Conservation (phyloP, 1,139 yeast species). For the Torulaspora pretoriensis region DNA sequence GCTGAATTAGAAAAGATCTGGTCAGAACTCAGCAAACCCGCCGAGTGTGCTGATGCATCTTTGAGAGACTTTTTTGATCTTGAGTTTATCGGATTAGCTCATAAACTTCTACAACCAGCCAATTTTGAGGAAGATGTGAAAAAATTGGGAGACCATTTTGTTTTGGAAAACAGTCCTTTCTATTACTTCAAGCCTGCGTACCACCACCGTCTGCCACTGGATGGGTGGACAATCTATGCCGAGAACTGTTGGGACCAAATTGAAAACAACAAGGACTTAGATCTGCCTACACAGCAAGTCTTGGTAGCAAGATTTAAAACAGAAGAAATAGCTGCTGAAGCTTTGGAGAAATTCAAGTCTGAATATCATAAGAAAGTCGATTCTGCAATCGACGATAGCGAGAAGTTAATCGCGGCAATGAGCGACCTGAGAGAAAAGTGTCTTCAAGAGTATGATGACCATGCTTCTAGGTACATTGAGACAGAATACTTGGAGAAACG, state of each 20-base stretch:
- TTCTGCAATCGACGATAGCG: constrained; percentile 34
- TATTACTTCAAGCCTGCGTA: constrained; percentile 63
- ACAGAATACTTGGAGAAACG: constrained; percentile 64
- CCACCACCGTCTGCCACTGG: constrained; percentile 85
- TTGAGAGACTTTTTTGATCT: constrained; percentile 81
- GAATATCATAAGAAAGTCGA: constrained; percentile 23
- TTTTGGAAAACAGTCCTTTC: constrained; percentile 23
- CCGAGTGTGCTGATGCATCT: constrained; percentile 47
- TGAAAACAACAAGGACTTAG: constrained; percentile 86
- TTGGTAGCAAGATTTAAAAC: constrained; percentile 92
- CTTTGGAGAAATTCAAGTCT: constrained; percentile 26
- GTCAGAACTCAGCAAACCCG: constrained; percentile 72
- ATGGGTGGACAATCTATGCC: constrained; percentile 94
- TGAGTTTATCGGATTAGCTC: constrained; percentile 76
- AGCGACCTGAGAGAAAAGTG: constrained; percentile 43
- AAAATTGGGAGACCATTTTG: constrained; percentile 54
- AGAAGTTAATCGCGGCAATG: constrained; percentile 43
- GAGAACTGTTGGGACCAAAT: constrained; percentile 93
- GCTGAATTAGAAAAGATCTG: constrained; percentile 75
- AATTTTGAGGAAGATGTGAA: constrained; percentile 64
- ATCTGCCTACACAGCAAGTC: constrained; percentile 93
- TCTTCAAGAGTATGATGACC: constrained; percentile 53
- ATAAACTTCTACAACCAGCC: constrained; percentile 76
- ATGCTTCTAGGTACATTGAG: constrained; percentile 69
- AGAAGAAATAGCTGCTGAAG: constrained; percentile 63